Base-by-base conservation (phyloP, 2,329 filamentous ascomycete species). In the Phialocephala sp. region DNA sequence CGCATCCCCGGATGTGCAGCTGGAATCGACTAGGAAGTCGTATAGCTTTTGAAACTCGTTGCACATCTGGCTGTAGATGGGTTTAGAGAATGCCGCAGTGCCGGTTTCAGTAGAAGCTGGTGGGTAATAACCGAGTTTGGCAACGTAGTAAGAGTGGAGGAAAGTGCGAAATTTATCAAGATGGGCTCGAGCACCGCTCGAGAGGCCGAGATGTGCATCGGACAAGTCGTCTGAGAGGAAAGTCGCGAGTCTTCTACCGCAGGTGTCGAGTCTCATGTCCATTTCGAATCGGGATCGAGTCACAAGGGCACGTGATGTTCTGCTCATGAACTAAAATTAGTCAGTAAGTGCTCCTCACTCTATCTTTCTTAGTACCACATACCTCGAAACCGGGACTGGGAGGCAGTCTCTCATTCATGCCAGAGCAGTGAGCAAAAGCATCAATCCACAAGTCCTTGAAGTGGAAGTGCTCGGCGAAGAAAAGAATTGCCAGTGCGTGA, bases 351-450 rank as follows among this genome's bases (percentile, higher is more conserved):
- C 20, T 55, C 20, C 11, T 24, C 24, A 32, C 35, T 62, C 6
- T 2, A 20, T 27, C n/a, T 66, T 27, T 18, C 32, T 32, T 60
- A 60, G 8, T 22, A 8, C 24, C 8, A 78, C 85, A 71, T 79
- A 89, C 88, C 75, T 84, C 79, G 67, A 88, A 91, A 68, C 91
- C 90, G 1, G 83, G 75, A 69, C 84, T 85, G 6, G 78, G 73
- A 47, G 82, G 79, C 5, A 94, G 68, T 32, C 80, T 80, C 22
- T 90, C 86, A 66, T 85, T 85, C 91, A 94, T 93, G 52, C 91
- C 92, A 41, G 90, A 89, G 73, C 91, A 93, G 73, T 95, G 92
- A 15, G 86, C 84, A 77, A 94, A 93, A 0, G 91, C 88, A 72
- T 91, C 85, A 12, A 88, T 83, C 81, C 92, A 94, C 14, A 92